Percentiles rank a stretch among this genome's conserved stretches.
Evolutionary conservation across 805 yeast species (phyloP).

Genomic region (Saccharomycopsis selenospora): DNA sequence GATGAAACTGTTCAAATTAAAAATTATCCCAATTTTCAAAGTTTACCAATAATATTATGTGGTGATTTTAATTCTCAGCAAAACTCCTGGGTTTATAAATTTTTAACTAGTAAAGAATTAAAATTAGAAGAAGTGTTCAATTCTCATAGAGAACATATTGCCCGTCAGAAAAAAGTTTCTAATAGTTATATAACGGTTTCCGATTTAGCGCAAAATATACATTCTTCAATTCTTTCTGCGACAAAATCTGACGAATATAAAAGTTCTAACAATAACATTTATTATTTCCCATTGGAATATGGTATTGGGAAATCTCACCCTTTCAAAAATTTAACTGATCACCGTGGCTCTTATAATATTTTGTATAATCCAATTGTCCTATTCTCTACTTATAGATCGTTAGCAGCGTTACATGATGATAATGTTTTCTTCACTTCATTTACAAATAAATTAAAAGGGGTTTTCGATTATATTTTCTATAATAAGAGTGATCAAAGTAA

Average conservation of each 20-base stretch:
- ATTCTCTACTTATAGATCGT: slow-evolving; percentile 26
- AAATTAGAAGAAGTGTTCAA: slow-evolving; percentile 7
- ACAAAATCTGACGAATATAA: slow-evolving; percentile 5
- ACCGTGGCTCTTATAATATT: neutral
- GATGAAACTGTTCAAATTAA: slow-evolving; percentile 19
- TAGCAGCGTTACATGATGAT: slow-evolving; percentile 21
- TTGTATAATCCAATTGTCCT: slow-evolving; percentile 17
- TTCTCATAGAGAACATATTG: slow-evolving; percentile 8
- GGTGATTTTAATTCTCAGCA: slow-evolving; percentile 41
- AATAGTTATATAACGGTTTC: neutral
- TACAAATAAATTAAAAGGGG: slow-evolving; percentile 31
- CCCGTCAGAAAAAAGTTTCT: slow-evolving; percentile 13
- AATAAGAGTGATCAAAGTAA: slow-evolving; percentile 21
- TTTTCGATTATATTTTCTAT: slow-evolving; percentile 39
- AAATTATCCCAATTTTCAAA: neutral
- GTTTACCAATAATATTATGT: slow-evolving; percentile 27
- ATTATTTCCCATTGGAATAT: slow-evolving; percentile 23
- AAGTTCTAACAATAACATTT: slow-evolving; percentile 9
- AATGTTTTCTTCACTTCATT: slow-evolving; percentile 28
- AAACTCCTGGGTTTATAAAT: slow-evolving; percentile 32
- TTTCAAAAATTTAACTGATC: slow-evolving; percentile 1
- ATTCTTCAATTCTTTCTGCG: neutral
- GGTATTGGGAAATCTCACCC: slow-evolving; percentile 14
- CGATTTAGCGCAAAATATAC: neutral
- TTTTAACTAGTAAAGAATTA: slow-evolving; percentile 20